phyloP scores from a whole-genome alignment of 2,329 filamentous ascomycete genomes.

The Phaeosphaeriaceae sp. region DNA sequence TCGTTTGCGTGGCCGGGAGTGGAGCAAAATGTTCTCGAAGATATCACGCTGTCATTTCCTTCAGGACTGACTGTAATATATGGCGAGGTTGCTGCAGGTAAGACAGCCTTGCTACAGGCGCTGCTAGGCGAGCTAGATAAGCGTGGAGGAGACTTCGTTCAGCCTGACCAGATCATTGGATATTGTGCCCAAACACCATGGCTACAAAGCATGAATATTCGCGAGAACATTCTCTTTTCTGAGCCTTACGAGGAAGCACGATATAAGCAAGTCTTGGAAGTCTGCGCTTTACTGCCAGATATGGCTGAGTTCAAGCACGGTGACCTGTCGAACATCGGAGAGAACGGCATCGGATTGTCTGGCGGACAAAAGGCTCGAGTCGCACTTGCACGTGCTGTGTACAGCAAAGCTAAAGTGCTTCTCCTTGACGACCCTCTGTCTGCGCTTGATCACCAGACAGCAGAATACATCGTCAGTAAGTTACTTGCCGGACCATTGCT shows the following conservation, averaged over 20 bases:
- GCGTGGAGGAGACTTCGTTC: conserved; percentile 57
- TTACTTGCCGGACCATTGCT: conserved; percentile 63
- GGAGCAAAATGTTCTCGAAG: conserved; percentile 59
- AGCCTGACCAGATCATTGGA: conserved; percentile 63
- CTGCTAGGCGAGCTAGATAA: conserved; percentile 66
- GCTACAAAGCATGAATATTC: conserved; percentile 73
- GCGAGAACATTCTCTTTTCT: conserved; percentile 71
- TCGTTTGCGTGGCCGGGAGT: conserved; percentile 82
- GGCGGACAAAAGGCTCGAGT: conserved; percentile 67
- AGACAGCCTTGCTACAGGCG: conserved; percentile 66
- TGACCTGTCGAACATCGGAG: conserved; percentile 66
- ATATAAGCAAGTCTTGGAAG: conserved; percentile 72
- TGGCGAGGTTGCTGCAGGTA: conserved; percentile 69
- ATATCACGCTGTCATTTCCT: conserved; percentile 62
- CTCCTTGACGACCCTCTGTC: conserved; percentile 67
- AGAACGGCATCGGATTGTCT: conserved; percentile 67
- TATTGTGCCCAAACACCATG: conserved; percentile 72
- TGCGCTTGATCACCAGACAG: conserved; percentile 68
- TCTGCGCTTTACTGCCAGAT: conserved; percentile 67
- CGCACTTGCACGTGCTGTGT: conserved; percentile 66
- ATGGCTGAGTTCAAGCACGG: conserved; percentile 68
- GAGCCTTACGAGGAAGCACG: conserved; percentile 70
- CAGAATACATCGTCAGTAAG: conserved; percentile 64
- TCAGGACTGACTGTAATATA: conserved; percentile 65
- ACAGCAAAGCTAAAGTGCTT: conserved; percentile 61